Base-by-base conservation (phyloP, 2,329 filamentous ascomycete genomes). In the Colletotrichum limetticola region DNA sequence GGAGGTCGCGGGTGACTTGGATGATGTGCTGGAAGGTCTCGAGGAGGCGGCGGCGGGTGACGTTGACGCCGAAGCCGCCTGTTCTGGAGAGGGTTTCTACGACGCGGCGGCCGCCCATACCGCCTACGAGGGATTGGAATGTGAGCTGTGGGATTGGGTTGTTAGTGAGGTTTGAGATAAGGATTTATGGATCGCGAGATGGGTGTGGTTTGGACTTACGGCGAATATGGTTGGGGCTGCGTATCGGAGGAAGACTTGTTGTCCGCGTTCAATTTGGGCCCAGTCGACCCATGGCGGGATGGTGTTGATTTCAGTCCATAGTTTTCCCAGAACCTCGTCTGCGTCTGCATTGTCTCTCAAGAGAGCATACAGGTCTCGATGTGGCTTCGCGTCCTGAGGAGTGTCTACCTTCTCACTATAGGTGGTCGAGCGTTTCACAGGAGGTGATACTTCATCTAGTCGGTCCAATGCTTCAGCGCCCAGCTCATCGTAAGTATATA, bases 11-110 rank as follows among this genome's bases (percentile, higher is more conserved):
- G 5, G 93, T 93, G 61, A 93, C 91, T 79, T 95, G 91, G 6
- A 95, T 86, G 14, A 94, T 89, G 80, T 94, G 91, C 79, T 95
- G 93, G 2, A 92, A 92, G 1, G 94, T 95, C 81, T 95, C 93
- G 32, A 87, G 81, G 16, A 88, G 83, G 4, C 94, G 86, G 19
- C 90, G 88, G 71, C 90, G 87, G 5, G 92, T 92, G 4, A 93
- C 90, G 75, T 90, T 90, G 1, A 89, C 87, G 14, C 89, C 89
- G 80, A 95, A 96, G 0, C 93, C 93, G 14, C 93, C 93, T 0
- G 94, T 95, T 24, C 93, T 86, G 3, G 91, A 87, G 12, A 96
- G 85, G 0, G 93, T 94, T 80, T 95, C 93, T 11, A 94, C 92
- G 0, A 95, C 90, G 42, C 93, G 86, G 8, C 88, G 89, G n/a